Conservation (phyloP, 2,329 filamentous ascomycete species). For the Pseudopithomyces chartarum region DNA sequence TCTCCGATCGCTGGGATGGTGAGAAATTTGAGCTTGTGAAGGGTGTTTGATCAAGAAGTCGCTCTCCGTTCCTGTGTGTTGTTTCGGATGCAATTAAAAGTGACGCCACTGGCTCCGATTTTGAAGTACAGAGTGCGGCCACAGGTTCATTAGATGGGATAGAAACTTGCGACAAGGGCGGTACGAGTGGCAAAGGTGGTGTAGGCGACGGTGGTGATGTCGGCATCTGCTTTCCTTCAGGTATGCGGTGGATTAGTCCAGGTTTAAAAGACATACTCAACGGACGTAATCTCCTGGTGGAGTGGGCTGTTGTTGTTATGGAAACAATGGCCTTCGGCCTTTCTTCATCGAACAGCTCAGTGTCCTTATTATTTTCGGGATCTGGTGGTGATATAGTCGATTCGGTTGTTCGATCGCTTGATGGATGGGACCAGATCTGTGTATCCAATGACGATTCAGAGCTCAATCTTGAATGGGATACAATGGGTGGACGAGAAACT, state of each 20-base stretch:
- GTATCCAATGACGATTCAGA: conserved; percentile 14
- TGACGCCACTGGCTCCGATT: neutral
- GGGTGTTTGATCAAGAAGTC: neutral
- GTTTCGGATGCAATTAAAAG: neutral
- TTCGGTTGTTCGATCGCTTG: conserved; percentile 3
- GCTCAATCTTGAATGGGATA: conserved; percentile 5
- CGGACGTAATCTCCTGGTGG: conserved; percentile 12
- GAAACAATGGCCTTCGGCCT: neutral
- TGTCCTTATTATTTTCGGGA: conserved; percentile 4
- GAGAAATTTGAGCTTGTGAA: neutral
- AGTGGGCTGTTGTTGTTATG: conserved; percentile 1
- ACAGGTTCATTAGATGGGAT: neutral
- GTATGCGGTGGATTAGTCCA: conserved; percentile 16
- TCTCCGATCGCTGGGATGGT: neutral
- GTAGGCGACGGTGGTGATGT: neutral
- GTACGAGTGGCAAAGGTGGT: neutral
- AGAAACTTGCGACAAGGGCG: neutral
- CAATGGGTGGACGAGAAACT: conserved; percentile 12
- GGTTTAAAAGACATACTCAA: conserved; percentile 26
- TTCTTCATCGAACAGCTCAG: neutral
- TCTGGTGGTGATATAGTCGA: conserved; percentile 5
- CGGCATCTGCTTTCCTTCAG: conserved; percentile 15
- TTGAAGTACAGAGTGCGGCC: neutral
- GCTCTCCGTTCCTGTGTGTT: neutral
- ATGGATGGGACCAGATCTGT: conserved; percentile 5